These are phyloP conservation scores for Globisporangium emineosum DNA, from an alignment of 352 stramenopile species.

Conservation along the genomic window DNA sequence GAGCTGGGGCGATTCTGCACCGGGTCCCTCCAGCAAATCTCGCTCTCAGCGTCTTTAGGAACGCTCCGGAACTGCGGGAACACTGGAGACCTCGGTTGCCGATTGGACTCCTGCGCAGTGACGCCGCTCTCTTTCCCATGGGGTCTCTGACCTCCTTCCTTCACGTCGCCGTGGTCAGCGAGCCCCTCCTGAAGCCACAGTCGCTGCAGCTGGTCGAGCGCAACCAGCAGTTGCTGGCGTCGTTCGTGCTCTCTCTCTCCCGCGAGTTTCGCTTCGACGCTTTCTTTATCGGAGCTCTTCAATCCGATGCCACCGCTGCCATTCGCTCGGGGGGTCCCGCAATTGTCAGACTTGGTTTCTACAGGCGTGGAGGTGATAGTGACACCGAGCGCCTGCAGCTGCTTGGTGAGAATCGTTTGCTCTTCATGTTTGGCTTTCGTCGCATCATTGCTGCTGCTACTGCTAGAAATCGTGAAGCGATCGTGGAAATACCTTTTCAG, in stretches of 20 bases:
- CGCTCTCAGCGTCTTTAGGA: background rate
- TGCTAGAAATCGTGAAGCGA: constrained; percentile 13
- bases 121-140: background rate
- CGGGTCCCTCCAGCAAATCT: constrained; percentile 40
- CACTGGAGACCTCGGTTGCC: background rate
- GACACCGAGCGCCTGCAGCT: constrained; percentile 26
- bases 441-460: background rate
- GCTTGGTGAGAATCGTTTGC: constrained; percentile 23
- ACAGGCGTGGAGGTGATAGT: background rate
- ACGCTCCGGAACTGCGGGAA: constrained; percentile 2
- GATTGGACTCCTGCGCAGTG: background rate
- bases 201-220: constrained; percentile 41
- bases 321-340: background rate
- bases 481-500: constrained; percentile 35
- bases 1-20: constrained; percentile 20
- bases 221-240: constrained; percentile 38
- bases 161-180: background rate
- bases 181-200: constrained; percentile 25
- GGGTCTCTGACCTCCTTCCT: background rate
- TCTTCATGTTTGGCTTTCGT: constrained; percentile 10
- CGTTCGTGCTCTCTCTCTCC: constrained; percentile 32
- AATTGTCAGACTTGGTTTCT: background rate
- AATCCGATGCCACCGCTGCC: background rate
- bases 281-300: background rate
- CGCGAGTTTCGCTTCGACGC: constrained; percentile 19